Conservation (phyloP, 306 rosid genomes). For the Gleditsia sinensis region DNA sequence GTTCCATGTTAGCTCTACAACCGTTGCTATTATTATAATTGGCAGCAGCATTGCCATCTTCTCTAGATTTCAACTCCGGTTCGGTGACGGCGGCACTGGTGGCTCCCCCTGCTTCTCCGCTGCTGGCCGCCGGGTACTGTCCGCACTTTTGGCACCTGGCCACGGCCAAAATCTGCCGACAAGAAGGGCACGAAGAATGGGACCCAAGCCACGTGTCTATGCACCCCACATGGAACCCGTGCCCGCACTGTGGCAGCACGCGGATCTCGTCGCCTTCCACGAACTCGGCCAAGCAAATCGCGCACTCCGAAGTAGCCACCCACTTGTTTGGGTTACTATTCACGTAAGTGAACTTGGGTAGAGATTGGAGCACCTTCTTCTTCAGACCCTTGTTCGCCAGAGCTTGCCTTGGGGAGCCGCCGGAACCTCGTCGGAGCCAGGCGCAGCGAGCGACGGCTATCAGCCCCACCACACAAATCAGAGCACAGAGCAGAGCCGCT, state of each 20-base stretch:
- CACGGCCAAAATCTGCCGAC: conserved; percentile 66
- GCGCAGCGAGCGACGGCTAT: conserved; percentile 84
- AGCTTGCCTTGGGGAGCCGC: conserved; percentile 26
- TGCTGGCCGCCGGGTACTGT: conserved; percentile 45
- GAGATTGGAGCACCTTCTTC: conserved; percentile 79
- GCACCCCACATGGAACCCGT: conserved; percentile 65
- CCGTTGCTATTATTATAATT: background rate
- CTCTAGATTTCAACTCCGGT: conserved; percentile 38
- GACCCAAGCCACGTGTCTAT: conserved; percentile 77
- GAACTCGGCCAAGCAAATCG: conserved; percentile 71
- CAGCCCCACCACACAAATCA: conserved; percentile 76
- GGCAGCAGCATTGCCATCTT: conserved; percentile 36
- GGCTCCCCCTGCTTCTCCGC: conserved; percentile 16
- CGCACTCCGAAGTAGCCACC: conserved; percentile 66
- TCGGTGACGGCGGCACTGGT: conserved; percentile 10
- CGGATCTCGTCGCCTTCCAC: conserved; percentile 69
- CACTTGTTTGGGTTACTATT: conserved; percentile 33
- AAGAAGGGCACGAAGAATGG: conserved; percentile 80
- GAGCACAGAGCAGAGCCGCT: conserved; percentile 74
- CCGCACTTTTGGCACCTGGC: conserved; percentile 78
- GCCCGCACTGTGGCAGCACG: conserved; percentile 74
- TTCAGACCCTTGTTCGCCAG: conserved; percentile 69
- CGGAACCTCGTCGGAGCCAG: conserved; percentile 68
- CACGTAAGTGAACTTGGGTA: conserved; percentile 61
- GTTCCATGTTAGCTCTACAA: background rate